A percentile compares a stretch with the other conserved stretches of the same genome.
Conservation (phyloP, 108 stramenopile genomes). For the Cyclotella choctawhatcheeana region DNA sequence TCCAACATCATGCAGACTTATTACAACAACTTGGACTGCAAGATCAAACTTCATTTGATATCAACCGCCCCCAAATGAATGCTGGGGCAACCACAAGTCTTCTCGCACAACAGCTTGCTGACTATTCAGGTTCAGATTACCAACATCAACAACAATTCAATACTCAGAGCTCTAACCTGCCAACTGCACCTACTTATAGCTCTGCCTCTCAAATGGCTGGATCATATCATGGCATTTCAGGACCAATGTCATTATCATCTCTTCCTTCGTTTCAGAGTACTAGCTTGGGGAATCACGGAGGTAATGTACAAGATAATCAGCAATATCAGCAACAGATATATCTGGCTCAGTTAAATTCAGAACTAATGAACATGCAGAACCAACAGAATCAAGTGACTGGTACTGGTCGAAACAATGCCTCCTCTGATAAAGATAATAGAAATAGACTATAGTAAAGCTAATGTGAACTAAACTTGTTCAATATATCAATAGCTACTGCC, state of each 20-base stretch:
- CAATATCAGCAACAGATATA: no score
- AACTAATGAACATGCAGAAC: background rate
- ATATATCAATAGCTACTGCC: no score
- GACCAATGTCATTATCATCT: conserved; percentile 6
- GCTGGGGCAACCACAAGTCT: conserved; percentile 22
- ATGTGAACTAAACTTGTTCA: no score
- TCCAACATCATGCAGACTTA: conserved; percentile 21
- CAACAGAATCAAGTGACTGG: background rate
- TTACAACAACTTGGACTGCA: conserved; percentile 20
- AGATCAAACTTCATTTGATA: conserved; percentile 22
- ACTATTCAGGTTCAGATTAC: conserved; percentile 30
- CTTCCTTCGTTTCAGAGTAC: conserved; percentile 1
- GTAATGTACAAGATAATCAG: conserved; percentile 8
- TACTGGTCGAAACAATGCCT: no score
- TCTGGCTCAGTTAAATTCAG: conserved; percentile 6
- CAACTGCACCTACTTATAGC: background rate
- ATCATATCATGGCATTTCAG: conserved; percentile 2
- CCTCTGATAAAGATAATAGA: no score
- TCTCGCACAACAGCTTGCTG: conserved; percentile 33
- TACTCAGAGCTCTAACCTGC: conserved; percentile 1
- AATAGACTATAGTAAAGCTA: no score
- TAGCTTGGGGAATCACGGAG: conserved; percentile 2
- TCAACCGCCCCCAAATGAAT: conserved; percentile 5
- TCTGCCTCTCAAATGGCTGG: background rate
- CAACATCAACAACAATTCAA: conserved; percentile 9